Conservation (phyloP, 768 basidiomycete genomes). For the Pisolithus microcarpus region DNA sequence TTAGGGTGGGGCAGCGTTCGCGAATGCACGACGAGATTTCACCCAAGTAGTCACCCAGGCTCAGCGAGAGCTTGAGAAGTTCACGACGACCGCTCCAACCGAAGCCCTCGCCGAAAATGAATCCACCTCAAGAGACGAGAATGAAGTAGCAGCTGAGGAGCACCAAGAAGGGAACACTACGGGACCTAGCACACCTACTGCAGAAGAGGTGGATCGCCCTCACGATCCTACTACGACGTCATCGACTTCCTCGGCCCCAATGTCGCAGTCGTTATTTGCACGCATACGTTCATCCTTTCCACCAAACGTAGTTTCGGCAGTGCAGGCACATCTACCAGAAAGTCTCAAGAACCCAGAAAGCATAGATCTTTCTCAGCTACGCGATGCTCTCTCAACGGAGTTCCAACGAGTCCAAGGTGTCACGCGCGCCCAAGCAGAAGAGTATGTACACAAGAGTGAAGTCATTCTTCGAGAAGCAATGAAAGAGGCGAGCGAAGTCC, state of each 20-base stretch:
- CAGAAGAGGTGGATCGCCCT: constrained; percentile 11
- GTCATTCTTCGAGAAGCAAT: constrained; percentile 57
- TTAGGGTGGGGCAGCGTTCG: constrained; percentile 64
- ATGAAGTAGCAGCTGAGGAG: constrained; percentile 6
- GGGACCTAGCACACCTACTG: constrained; percentile 22
- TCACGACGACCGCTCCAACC: constrained; percentile 31
- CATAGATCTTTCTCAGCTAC: constrained; percentile 63
- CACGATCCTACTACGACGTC: constrained; percentile 8
- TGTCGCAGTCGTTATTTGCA: constrained; percentile 47
- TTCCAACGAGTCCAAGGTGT: constrained; percentile 71
- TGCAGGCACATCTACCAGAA: constrained; percentile 64
- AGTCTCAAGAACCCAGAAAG: constrained; percentile 54
- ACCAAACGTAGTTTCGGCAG: constrained; percentile 61
- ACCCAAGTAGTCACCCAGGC: constrained; percentile 70
- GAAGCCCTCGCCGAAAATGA: constrained; percentile 6
- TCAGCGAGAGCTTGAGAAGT: constrained; percentile 65
- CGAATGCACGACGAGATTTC: constrained; percentile 67
- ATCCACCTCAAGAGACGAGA: constrained; percentile 2
- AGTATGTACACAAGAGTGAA: constrained; percentile 75
- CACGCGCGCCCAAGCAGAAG: constrained; percentile 71
- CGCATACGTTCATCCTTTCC: constrained; percentile 71
- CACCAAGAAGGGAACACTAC: constrained; percentile 19
- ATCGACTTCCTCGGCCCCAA: constrained; percentile 14
- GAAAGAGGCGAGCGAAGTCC: constrained; percentile 73
- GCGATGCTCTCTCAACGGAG: constrained; percentile 54